A percentile compares a stretch with the other conserved stretches of the same genome.
phyloP scores from a whole-genome alignment of 495 filamentous ascomycete species.

The Aspergillus bridgeri region DNA sequence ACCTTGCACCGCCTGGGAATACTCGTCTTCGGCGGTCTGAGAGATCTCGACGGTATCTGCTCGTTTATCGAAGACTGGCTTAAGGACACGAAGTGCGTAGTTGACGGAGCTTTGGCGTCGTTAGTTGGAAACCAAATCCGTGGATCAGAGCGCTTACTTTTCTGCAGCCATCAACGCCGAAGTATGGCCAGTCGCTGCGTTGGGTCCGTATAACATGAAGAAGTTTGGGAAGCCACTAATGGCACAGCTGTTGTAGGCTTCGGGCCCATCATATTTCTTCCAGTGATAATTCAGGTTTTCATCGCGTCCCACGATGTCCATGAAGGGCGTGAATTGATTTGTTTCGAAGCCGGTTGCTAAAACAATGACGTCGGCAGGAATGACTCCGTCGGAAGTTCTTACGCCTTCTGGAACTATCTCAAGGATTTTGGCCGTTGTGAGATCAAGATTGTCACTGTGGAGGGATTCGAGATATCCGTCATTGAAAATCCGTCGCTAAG shows the following conservation, averaged over 20 bases:
- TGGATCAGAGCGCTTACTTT: constrained; percentile 29
- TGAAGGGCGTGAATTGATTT: constrained; percentile 34
- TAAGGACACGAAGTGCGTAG: constrained; percentile 49
- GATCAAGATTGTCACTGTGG: too few relatives aligned
- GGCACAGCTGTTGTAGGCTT: constrained; percentile 52
- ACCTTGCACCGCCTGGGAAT: constrained; percentile 38
- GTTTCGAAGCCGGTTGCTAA: constrained; percentile 51
- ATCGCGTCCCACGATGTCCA: constrained; percentile 36
- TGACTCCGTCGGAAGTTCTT: constrained; percentile 23
- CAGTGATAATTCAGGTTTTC: constrained; percentile 44
- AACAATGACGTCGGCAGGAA: constrained; percentile 50
- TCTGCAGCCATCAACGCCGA: constrained; percentile 51
- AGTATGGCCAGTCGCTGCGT: constrained; percentile 55
- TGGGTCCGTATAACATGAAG: constrained; percentile 56
- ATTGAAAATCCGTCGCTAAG: constrained; percentile 51
- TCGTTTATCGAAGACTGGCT: constrained; percentile 46
- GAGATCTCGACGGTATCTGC: constrained; percentile 34
- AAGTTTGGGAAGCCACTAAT: constrained; percentile 58
- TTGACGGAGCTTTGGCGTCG: constrained; percentile 22
- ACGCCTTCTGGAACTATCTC: too few relatives aligned
- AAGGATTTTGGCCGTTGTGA: too few relatives aligned
- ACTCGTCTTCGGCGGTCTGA: constrained; percentile 45
- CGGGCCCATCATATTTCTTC: constrained; percentile 42
- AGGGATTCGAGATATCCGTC: constrained; percentile 41
- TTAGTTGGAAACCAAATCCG: too few relatives aligned